These are phyloP conservation scores for Silene noctiflora DNA, from an alignment of 179 eudicot genomes.

Conservation along the genomic window DNA sequence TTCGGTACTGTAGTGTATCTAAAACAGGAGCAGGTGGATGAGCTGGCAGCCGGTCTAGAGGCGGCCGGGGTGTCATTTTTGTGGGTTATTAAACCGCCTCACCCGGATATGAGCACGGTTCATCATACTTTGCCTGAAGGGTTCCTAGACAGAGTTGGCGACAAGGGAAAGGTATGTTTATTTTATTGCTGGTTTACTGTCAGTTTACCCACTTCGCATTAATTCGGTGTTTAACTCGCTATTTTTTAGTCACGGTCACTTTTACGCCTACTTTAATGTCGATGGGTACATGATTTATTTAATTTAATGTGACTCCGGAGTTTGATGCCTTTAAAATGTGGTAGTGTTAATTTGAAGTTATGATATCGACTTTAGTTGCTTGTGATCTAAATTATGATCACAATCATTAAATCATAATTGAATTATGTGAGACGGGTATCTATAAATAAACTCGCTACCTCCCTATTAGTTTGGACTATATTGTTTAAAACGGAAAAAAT, in stretches of 20 bases:
- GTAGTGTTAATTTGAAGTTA: not conserved
- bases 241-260: not conserved
- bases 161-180: slow-evolving; percentile 43
- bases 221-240: not conserved
- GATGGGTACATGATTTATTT: not conserved
- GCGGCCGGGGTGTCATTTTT: slow-evolving; percentile 53
- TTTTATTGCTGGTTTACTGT: no score
- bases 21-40: slow-evolving; percentile 62
- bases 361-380: not conserved
- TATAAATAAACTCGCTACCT: not conserved
- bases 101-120: slow-evolving; percentile 16
- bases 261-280: no score
- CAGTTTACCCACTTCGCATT: not conserved
- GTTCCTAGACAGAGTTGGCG: slow-evolving; percentile 62
- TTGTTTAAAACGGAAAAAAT: no score
- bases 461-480: no score
- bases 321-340: not conserved
- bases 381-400: not conserved
- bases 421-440: no score
- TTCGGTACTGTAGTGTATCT: slow-evolving; percentile 65
- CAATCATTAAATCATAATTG: no score
- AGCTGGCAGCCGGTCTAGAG: slow-evolving; percentile 60
- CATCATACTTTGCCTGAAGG: slow-evolving; percentile 51
- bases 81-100: slow-evolving; percentile 76
- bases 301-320: no score